phyloP scores from a whole-genome alignment of 305 asterid species.

The Rubia tinctorum region DNA sequence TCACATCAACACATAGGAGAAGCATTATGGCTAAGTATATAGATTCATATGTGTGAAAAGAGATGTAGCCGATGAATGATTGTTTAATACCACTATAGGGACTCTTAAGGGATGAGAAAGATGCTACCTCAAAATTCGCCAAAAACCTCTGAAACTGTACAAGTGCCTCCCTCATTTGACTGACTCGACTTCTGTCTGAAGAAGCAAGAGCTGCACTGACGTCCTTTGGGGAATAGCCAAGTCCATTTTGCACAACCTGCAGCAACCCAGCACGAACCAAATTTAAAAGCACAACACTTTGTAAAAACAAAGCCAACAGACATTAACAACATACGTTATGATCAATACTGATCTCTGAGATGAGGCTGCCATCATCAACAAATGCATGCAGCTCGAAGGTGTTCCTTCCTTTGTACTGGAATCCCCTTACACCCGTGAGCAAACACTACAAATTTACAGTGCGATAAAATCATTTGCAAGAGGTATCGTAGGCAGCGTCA shows the following conservation, averaged over 20 bases:
- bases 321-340: conserved; percentile 40
- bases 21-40: neutral
- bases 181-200: conserved; percentile 37
- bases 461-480: conserved; percentile 16
- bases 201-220: conserved; percentile 56
- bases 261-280: conserved; percentile 14
- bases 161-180: conserved; percentile 47
- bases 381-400: conserved; percentile 66
- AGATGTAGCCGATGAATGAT: neutral
- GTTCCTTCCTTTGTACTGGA: conserved; percentile 50
- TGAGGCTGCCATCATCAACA: conserved; percentile 95
- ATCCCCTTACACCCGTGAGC: conserved; percentile 75
- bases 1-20: neutral
- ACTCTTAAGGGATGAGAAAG: conserved; percentile 7
- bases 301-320: neutral
- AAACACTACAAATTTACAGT: conserved; percentile 53
- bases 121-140: conserved; percentile 67
- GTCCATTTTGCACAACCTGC: conserved; percentile 59
- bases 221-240: conserved; percentile 72
- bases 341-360: conserved; percentile 69
- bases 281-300: conserved; percentile 21
- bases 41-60: neutral
- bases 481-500: neutral
- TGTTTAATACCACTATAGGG: neutral
- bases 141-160: conserved; percentile 64